Evolutionary conservation across 768 basidiomycete species (phyloP).

Genomic region (Lactarius akahatsu): DNA sequence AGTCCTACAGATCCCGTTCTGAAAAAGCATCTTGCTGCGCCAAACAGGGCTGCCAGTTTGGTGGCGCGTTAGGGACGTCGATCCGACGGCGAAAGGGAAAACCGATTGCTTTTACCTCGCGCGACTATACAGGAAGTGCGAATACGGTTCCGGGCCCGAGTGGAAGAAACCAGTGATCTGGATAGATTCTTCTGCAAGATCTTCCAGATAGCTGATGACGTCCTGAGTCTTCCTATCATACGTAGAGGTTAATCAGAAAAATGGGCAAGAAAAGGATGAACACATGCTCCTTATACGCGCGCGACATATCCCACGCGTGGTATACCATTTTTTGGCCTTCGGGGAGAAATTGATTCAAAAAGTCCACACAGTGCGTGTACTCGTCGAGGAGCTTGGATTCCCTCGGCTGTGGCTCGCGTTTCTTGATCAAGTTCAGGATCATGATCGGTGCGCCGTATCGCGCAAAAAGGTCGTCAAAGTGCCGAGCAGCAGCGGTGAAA

Average conservation of each 20-base stretch:
- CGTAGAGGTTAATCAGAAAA: not conserved
- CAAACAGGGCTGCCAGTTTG: slow-evolving; percentile 39
- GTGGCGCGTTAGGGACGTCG: slow-evolving; percentile 7
- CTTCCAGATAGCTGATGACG: slow-evolving; percentile 92
- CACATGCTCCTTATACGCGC: slow-evolving; percentile 91
- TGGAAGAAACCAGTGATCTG: slow-evolving; percentile 94
- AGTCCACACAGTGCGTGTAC: slow-evolving; percentile 88
- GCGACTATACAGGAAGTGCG: slow-evolving; percentile 56
- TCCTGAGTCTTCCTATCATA: slow-evolving; percentile 82
- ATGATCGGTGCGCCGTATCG: slow-evolving; percentile 89
- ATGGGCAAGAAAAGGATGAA: slow-evolving; percentile 13
- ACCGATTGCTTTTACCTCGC: slow-evolving; percentile 42
- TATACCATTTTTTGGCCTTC: slow-evolving; percentile 84
- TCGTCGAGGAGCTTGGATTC: slow-evolving; percentile 90
- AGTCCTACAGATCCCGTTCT: slow-evolving; percentile 88
- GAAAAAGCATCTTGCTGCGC: slow-evolving; percentile 71
- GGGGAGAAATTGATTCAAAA: slow-evolving; percentile 95
- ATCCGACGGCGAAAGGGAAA: slow-evolving; percentile 1
- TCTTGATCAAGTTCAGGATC: slow-evolving; percentile 93
- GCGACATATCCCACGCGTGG: slow-evolving; percentile 94
- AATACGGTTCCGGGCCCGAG: slow-evolving; percentile 83
- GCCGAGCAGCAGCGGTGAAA: slow-evolving; percentile 87
- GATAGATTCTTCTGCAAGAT: slow-evolving; percentile 91
- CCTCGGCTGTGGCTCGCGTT: slow-evolving; percentile 70
- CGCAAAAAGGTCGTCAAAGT: slow-evolving; percentile 88